Conservation (phyloP, 2,329 filamentous ascomycete genomes). For the Penicillium sp. region DNA sequence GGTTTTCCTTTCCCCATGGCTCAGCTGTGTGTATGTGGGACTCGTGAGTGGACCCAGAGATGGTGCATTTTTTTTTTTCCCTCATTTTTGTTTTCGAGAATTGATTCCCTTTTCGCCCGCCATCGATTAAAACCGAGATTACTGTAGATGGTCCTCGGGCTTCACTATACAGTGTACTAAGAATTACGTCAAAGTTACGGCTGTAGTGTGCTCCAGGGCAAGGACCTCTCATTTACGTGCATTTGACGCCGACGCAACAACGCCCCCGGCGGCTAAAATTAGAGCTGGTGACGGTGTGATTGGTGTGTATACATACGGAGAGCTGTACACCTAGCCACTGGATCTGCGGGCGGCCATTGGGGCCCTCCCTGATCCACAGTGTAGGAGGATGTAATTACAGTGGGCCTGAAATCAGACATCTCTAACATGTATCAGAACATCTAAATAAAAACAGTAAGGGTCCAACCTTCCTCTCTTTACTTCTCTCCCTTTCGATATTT, state of each 20-base stretch:
- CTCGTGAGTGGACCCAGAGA: not conserved
- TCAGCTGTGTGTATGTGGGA: not conserved
- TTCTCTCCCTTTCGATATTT: constrained; percentile 10
- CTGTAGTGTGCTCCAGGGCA: constrained; percentile 1
- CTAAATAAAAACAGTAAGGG: constrained; percentile 20
- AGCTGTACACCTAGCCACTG: not conserved
- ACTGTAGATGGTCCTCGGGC: too few species aligned
- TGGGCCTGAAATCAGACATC: constrained; percentile 19
- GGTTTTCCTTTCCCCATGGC: not conserved
- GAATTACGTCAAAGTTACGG: not conserved
- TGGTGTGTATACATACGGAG: constrained; percentile 13
- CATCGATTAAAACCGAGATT: not conserved
- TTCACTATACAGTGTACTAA: not conserved
- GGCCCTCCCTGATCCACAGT: not conserved
- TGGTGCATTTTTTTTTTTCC: too few species aligned
- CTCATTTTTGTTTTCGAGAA: not conserved
- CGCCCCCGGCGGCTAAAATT: constrained; percentile 38
- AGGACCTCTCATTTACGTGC: constrained; percentile 30
- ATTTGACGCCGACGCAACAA: constrained; percentile 37
- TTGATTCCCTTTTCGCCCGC: not conserved
- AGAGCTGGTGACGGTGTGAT: constrained; percentile 30
- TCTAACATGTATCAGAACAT: constrained; percentile 15
- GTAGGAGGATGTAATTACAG: not conserved
- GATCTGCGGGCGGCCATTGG: constrained; percentile 2
- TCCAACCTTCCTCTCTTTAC: constrained; percentile 19